Base-by-base conservation (phyloP, 164 flowering plant species). In the Brasenia schreberi region DNA sequence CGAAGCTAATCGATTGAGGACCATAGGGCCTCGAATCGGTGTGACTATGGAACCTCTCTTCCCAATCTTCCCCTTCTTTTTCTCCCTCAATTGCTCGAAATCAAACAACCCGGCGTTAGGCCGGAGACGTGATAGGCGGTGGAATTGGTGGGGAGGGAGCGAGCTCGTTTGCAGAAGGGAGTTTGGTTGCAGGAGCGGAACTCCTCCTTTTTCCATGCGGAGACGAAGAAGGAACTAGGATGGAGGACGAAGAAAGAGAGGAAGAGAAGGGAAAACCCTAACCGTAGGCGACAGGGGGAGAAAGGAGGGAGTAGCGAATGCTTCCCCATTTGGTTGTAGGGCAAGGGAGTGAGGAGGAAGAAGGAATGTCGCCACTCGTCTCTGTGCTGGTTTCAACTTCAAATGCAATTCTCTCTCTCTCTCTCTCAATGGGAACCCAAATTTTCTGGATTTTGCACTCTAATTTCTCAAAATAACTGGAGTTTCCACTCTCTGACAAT, bases 91-190 rank as follows among this genome's bases (percentile, higher is more conserved):
- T 67, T 90, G 97, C 82, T 95, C 98, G 62, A 95, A 95, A 84
- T 95, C 90, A 68, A 95, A 90, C 69, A 92, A 70, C 14, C 96
- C 97, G 68, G 71, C 67, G 77, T 0, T 64, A 88, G 83, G 27
- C 84, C 83, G 42, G 72, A 42, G 65, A 80, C 94, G 64, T 77
- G 12, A 19, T 89, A 85, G 10, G 76, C 43, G 73, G 77, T 85
- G 17, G 81, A 67, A 17, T 81, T 82, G 59, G 97, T 92, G 19
- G 75, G 69, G 53, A 92, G 83, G 52, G 88, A 77, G 19, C 99
- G 88, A 59, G 96, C 90, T n/a, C 92, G 80, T 61, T 88, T 90
- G 88, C 99, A 95, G 79, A 95, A 95, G 12, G 99, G 99, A 68
- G 99, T 88, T 65, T 95, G 96, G 69, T 92, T 72, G 77, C 99